Evolutionary conservation across 2,329 filamentous ascomycete genomes (phyloP).

Genomic region (Talaromyces funiculosus): DNA sequence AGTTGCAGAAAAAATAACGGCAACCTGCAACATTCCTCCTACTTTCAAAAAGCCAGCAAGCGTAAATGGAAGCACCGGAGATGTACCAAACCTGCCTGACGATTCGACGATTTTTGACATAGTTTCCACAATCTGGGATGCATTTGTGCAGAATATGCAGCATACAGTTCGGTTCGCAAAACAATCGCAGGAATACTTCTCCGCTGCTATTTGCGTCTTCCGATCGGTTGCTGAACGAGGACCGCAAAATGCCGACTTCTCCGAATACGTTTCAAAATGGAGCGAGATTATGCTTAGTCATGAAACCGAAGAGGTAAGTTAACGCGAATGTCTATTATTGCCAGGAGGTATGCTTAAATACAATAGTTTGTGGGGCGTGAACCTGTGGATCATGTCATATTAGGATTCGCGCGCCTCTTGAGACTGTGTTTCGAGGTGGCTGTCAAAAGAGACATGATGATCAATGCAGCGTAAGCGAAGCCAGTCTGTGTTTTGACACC

Average conservation of each 20-base stretch:
- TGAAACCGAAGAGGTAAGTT: slow-evolving; percentile 37
- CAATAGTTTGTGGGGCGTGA: slow-evolving; percentile 43
- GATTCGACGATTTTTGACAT: slow-evolving; percentile 33
- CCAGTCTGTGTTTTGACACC: neutral
- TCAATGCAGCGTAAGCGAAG: slow-evolving; percentile 31
- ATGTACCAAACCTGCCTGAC: slow-evolving; percentile 18
- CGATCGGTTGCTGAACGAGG: slow-evolving; percentile 37
- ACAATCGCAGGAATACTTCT: slow-evolving; percentile 44
- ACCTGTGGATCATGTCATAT: slow-evolving; percentile 37
- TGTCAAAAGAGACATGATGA: slow-evolving; percentile 24
- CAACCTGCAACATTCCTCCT: slow-evolving; percentile 31
- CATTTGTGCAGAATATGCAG: slow-evolving; percentile 37
- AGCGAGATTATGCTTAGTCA: slow-evolving; percentile 39
- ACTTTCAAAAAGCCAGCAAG: slow-evolving; percentile 25
- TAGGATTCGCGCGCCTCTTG: slow-evolving; percentile 41
- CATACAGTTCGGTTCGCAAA: slow-evolving; percentile 31
- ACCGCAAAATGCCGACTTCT: slow-evolving; percentile 32
- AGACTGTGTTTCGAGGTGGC: slow-evolving; percentile 38
- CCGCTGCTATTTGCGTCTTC: slow-evolving; percentile 39
- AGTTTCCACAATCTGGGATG: slow-evolving; percentile 42
- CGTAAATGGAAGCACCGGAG: slow-evolving; percentile 15
- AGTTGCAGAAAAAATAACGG: slow-evolving; percentile 34
- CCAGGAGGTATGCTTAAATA: slow-evolving; percentile 11
- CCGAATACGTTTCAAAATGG: slow-evolving; percentile 41
- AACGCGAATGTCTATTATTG: neutral